These are phyloP conservation scores for Ophiostoma australiae DNA, from an alignment of 2,329 filamentous ascomycete species.

Conservation along the genomic window DNA sequence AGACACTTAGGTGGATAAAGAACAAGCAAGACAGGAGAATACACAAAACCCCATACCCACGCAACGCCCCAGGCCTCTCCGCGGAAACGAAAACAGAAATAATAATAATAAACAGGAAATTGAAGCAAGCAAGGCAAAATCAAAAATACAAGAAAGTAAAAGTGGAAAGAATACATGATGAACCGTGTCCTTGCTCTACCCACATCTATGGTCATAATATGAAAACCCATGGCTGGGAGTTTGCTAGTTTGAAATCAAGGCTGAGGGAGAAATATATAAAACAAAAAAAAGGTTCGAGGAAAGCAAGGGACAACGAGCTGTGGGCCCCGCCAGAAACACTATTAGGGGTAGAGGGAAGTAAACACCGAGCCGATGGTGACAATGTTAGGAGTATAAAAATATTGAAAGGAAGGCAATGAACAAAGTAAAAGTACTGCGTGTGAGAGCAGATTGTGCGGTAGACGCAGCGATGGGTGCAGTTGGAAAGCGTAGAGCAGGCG, in stretches of 20 bases:
- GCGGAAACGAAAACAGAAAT: background rate
- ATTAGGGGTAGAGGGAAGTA: background rate
- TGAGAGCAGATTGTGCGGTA: background rate
- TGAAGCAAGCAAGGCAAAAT: background rate
- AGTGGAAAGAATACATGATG: background rate
- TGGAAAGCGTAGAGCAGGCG: background rate
- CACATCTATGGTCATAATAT: constrained; percentile 7
- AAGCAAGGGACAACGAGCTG: background rate
- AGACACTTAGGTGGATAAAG: background rate
- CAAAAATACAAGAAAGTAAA: background rate
- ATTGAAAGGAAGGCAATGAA: background rate
- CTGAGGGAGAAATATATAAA: background rate
- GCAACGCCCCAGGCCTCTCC: background rate
- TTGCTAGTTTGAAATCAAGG: background rate
- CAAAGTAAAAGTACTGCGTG: background rate
- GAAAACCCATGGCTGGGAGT: background rate
- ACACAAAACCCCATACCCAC: background rate
- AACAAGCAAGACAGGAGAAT: background rate
- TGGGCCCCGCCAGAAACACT: constrained; percentile 4
- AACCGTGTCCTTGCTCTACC: background rate
- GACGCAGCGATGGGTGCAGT: background rate
- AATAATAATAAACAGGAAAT: background rate
- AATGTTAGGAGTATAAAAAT: background rate
- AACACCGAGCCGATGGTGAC: background rate
- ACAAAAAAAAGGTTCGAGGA: background rate